A percentile compares a stretch with the other conserved stretches of the same genome.
phyloP scores from a whole-genome alignment of 2,329 filamentous ascomycete species.

The Rachicladosporium sp. region DNA sequence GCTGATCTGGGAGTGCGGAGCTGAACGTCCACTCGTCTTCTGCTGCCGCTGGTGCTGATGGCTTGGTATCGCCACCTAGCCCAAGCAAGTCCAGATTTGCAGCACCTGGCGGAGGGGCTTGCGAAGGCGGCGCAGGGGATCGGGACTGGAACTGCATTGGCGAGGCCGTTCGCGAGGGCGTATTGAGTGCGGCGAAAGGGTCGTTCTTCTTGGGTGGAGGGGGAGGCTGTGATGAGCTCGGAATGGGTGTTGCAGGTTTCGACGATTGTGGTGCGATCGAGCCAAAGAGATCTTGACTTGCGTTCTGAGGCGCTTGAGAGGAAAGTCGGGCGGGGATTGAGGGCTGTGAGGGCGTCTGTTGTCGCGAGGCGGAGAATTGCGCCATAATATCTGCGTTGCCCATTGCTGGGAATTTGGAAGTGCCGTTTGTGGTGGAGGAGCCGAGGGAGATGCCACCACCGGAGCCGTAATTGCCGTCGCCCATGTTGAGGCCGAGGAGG shows the following conservation, averaged over 20 bases:
- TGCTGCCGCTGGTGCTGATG: slow-evolving; percentile 20
- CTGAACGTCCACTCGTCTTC: slow-evolving; percentile 95
- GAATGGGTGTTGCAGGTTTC: slow-evolving; percentile 37
- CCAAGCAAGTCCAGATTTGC: slow-evolving; percentile 17
- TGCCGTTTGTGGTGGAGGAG: slow-evolving; percentile 19
- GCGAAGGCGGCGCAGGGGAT: slow-evolving; percentile 16
- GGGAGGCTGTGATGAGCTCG: slow-evolving; percentile 15
- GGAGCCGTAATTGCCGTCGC: slow-evolving; percentile 56
- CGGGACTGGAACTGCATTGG: slow-evolving; percentile 38
- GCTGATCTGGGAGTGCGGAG: slow-evolving; percentile 63
- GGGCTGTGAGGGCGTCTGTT: slow-evolving; percentile 9
- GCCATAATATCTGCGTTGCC: slow-evolving; percentile 21
- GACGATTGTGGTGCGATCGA: slow-evolving; percentile 37
- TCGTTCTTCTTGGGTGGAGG: slow-evolving; percentile 32
- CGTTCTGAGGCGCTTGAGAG: slow-evolving; percentile 24
- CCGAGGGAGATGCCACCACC: slow-evolving; percentile 76
- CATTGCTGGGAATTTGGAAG: slow-evolving; percentile 18
- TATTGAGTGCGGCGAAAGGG: slow-evolving; percentile 48
- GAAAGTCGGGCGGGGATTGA: slow-evolving; percentile 17
- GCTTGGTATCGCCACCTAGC: slow-evolving; percentile 29
- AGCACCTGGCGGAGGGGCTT: slow-evolving; percentile 10
- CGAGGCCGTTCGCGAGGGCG: slow-evolving; percentile 38
- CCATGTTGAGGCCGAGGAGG: slow-evolving; percentile 74
- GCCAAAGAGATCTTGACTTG: slow-evolving; percentile 46
- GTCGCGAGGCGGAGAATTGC: slow-evolving; percentile 17